These are phyloP conservation scores for Globisporangium echinulatum DNA, from an alignment of 352 stramenopile species.

Conservation along the genomic window DNA sequence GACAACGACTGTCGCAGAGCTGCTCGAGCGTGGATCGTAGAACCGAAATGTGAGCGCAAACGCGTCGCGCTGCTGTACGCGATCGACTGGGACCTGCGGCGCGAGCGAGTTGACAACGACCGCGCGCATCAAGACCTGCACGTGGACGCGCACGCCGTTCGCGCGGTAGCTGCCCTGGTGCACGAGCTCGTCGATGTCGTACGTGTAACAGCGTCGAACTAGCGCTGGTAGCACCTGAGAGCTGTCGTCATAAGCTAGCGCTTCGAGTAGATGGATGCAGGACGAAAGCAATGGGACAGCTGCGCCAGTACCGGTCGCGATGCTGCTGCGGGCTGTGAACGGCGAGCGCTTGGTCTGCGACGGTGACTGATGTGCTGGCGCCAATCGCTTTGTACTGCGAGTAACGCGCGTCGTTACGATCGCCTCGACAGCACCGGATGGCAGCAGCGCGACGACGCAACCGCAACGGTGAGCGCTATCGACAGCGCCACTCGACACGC, in stretches of 20 bases:
- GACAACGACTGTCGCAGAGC: slow-evolving; percentile 18
- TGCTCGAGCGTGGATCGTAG: slow-evolving; percentile 51
- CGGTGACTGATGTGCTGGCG: background rate
- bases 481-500: no score
- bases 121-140: slow-evolving; percentile 50
- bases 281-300: slow-evolving; percentile 20
- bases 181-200: slow-evolving; percentile 49
- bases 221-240: no score
- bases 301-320: background rate
- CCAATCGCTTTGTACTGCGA: slow-evolving; percentile 7
- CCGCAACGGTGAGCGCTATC: slow-evolving; percentile 1
- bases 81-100: slow-evolving; percentile 35
- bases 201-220: slow-evolving; percentile 26
- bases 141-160: slow-evolving; percentile 48
- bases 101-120: slow-evolving; percentile 23
- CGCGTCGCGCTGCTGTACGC: slow-evolving; percentile 37
- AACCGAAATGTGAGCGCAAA: slow-evolving; percentile 50
- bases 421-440: slow-evolving; percentile 19
- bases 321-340: slow-evolving; percentile 17
- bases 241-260: slow-evolving; percentile 11
- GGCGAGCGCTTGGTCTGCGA: slow-evolving; percentile 19
- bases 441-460: slow-evolving; percentile 24
- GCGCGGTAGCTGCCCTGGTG: slow-evolving; percentile 51
- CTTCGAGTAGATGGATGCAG: slow-evolving; percentile 41
- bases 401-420: slow-evolving; percentile 7